Base-by-base conservation (phyloP, 495 filamentous ascomycete genomes). In the Bathelium albidoporum region DNA sequence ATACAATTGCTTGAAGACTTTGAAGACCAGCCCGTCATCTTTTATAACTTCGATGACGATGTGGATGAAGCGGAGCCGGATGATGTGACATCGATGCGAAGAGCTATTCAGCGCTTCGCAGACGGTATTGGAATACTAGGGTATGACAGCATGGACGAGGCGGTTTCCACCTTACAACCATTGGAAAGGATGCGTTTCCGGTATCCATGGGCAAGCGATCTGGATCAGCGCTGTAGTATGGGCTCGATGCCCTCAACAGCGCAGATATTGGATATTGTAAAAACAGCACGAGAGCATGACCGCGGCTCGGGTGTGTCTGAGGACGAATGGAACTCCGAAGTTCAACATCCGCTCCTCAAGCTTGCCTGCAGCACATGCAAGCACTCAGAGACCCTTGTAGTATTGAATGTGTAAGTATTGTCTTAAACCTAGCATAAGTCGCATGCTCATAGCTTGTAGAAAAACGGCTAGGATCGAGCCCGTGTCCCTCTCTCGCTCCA, bases 241-340 rank as follows among this genome's bases (percentile, higher is more conserved):
- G 61, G 67, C n/a, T 18, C 44, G 26, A 69, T 66, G 61, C 67
- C 67, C 22, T 53, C 58, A 31, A 66, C 32, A 18, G 44, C 64
- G 58, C n/a, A 52, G 3, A 44, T 66, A 43, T 2, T 52, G 49
- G 34, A 43, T 1, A 69, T 69, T 53, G 64, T 69, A 28, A 26
- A 60, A 60, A 58, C 44, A 12, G 61, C 22, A 69, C 44, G 64
- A 52, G 66, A 62, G 18, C 10, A 66, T 32, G 67, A 69, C 32
- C 64, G 34, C 44, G 60, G 66, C 12, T 44, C 52, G 29, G 66
- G 66, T 7, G 58, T 32, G 29, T 69, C 61, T 29, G 61, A 69
- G 67, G 64, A 69, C 36, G 64, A 69, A 5, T 69, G 61, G 67
- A 69, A 69, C 34, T 52, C 64, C 59, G 61, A 66, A 4, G 67